Evolutionary conservation across 192 early-diverging fungal genomes (phyloP), one percentile per base, ranked within the genome.

Genomic region (Podila epicladia): DNA sequence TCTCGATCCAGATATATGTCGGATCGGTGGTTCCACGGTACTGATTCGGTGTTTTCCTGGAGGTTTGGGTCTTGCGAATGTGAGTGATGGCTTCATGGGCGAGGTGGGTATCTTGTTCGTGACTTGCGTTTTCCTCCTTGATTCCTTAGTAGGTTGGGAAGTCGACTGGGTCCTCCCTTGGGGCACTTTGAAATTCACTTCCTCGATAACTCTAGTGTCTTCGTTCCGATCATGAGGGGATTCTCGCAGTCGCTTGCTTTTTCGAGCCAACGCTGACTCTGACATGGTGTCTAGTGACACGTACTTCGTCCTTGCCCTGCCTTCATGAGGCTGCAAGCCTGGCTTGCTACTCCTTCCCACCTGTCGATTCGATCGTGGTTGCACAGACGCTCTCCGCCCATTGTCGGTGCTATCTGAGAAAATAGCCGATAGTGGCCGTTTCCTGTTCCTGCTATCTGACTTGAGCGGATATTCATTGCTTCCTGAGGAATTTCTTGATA

Each of bases 11-110:
- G 57, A 17, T 0, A 28, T 5, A 24, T 58, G 50, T 19, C 57
- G 53, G 1, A 65, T 31, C 2, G 65, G 24, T 55, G 8, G 22
- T 26, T 55, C 7, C 0, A 24, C 4, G 9, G 20, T 8, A 17
- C 35, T 17, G 6, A 29, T 19, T 0, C 71, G 77, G 37, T 64
- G 45, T 48, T 57, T 72, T 45, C 65, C 66, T 51, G 77, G 77
- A 9, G 77, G 70, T 13, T 73, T 80, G 32, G 77, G 62, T 24
- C 57, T 28, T 26, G 66, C 8, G 20, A 80, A 69, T 7, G 12
- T n/a, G n/a, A 58, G 51, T 5, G 17, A 41, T 29, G 53, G 17
- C 20, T 32, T 48, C 29, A 67, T 50, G 0, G 45, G 33, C 3
- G 65, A 53, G 53, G 32, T 19, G 4, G 53, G 33, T 58, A 8